phyloP scores from a whole-genome alignment of 441 rosid genomes.

The Pelargonium myrrhifolium region DNA sequence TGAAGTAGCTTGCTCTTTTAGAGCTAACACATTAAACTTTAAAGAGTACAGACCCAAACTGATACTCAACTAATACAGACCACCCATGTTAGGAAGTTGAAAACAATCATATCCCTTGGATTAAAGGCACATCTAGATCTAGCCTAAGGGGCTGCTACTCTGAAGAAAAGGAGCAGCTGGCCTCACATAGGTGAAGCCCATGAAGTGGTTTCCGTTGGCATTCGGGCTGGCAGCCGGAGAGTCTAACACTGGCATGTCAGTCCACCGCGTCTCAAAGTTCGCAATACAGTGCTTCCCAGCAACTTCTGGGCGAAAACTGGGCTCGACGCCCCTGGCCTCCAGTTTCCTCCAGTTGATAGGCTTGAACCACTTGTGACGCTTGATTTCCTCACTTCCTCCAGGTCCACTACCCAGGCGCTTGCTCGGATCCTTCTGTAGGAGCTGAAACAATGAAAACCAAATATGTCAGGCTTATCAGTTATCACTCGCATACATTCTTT shows the following conservation, averaged over 20 bases:
- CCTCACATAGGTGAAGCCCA: constrained; percentile 60
- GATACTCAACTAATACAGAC: too few species aligned
- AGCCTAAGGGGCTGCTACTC: constrained; percentile 24
- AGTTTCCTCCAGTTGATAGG: constrained; percentile 77
- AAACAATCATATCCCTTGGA: background rate
- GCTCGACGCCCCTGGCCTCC: constrained; percentile 61
- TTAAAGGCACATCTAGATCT: background rate
- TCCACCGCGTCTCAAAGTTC: constrained; percentile 79
- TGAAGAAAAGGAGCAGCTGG: constrained; percentile 57
- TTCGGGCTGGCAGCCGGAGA: constrained; percentile 84
- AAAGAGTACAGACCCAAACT: background rate
- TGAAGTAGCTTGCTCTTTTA: too few species aligned
- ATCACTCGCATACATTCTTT: background rate
- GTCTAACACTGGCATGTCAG: constrained; percentile 68
- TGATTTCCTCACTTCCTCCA: constrained; percentile 60
- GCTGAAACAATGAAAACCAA: constrained; percentile 31
- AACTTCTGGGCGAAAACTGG: constrained; percentile 74
- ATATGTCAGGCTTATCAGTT: too few species aligned
- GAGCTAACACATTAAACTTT: too few species aligned
- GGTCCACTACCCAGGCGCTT: constrained; percentile 73
- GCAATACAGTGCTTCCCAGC: constrained; percentile 78
- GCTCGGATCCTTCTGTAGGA: constrained; percentile 68
- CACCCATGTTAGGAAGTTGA: background rate
- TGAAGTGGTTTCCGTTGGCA: constrained; percentile 51
- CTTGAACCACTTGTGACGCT: constrained; percentile 83